Evolutionary conservation across 257 asterid genomes (phyloP).

Genomic region (Solanum appendiculatum): DNA sequence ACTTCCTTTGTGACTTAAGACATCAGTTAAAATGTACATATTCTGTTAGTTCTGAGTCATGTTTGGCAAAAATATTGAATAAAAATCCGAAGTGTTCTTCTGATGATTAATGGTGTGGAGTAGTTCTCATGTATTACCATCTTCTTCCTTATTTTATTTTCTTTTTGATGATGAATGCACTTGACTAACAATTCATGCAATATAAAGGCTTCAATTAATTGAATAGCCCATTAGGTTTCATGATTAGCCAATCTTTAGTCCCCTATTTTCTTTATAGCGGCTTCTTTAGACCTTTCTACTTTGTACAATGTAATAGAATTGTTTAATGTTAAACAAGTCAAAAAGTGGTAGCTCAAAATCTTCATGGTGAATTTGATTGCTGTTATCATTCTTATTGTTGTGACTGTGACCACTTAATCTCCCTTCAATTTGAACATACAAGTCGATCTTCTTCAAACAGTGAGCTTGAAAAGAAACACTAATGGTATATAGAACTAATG

Average conservation of each 20-base stretch:
- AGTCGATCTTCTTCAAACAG: no score
- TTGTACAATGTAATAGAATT: no score
- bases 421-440: no score
- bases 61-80: neutral
- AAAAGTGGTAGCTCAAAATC: no score
- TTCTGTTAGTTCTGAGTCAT: neutral
- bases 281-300: neutral
- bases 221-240: neutral
- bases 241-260: neutral
- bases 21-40: neutral
- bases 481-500: no score
- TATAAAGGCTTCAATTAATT: neutral
- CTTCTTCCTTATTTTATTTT: neutral
- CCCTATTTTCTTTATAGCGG: neutral
- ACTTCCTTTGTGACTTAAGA: neutral
- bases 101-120: neutral
- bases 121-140: neutral
- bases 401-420: no score
- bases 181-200: neutral
- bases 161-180: neutral
- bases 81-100: neutral
- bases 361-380: no score
- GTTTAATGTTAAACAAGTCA: no score
- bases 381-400: no score
- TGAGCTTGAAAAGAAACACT: no score